A percentile compares a stretch with the other conserved stretches of the same genome.
Evolutionary conservation across 371 early-diverging fungal species (phyloP).

Genomic region (Lichtheimia hyalospora): DNA sequence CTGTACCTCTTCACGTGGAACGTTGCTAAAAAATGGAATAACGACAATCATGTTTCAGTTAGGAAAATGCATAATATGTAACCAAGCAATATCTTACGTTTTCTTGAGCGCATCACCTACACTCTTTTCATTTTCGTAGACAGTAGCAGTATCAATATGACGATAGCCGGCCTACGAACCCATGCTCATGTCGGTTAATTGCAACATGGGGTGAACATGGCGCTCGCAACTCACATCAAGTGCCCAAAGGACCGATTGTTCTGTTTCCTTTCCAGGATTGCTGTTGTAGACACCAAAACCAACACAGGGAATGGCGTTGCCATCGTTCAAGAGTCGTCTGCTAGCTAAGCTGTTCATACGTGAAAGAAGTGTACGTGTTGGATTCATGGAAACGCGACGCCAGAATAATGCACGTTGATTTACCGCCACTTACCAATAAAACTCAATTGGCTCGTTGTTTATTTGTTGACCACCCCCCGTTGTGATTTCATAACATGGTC

Average conservation of each 20-base stretch:
- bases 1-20: conserved; percentile 51
- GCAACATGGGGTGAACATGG: not conserved
- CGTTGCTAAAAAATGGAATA: conserved; percentile 28
- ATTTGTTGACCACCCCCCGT: too few species aligned
- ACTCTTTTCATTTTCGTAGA: conserved; percentile 44
- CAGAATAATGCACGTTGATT: too few species aligned
- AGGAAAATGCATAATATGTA: too few species aligned
- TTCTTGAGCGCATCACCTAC: conserved; percentile 48
- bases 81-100: conserved; percentile 26
- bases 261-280: conserved; percentile 33
- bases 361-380: not conserved
- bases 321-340: conserved; percentile 24
- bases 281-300: conserved; percentile 48
- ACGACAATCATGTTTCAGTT: not conserved
- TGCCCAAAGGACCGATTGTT: conserved; percentile 47
- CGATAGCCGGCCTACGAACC: conserved; percentile 47
- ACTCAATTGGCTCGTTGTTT: too few species aligned
- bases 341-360: conserved; percentile 7
- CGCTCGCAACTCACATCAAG: conserved; percentile 26
- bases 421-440: too few species aligned
- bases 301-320: conserved; percentile 26
- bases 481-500: too few species aligned
- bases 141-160: conserved; percentile 51
- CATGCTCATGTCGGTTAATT: not conserved
- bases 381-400: not conserved